A percentile compares a stretch with the other conserved stretches of the same genome.
Evolutionary conservation across 345 rosid species (phyloP).

Genomic region (Murraya koenigii): DNA sequence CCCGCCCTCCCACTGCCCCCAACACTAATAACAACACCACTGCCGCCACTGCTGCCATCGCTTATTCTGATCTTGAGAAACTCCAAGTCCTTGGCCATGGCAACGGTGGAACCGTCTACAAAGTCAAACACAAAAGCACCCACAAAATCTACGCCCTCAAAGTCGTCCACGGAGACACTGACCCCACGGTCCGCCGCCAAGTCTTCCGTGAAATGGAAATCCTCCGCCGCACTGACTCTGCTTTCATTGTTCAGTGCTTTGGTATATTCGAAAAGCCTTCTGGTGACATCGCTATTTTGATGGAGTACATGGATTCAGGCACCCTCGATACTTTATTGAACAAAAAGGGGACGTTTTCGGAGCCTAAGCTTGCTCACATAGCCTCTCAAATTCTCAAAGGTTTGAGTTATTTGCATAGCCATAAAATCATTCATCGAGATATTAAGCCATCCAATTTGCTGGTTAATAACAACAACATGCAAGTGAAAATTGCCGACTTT

Average conservation of each 20-base stretch:
- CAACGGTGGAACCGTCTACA: conserved; percentile 81
- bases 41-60: conserved; percentile 5
- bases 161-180: conserved; percentile 59
- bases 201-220: conserved; percentile 72
- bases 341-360: conserved; percentile 46
- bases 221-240: conserved; percentile 75
- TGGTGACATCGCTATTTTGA: conserved; percentile 64
- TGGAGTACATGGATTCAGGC: conserved; percentile 89
- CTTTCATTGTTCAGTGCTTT: conserved; percentile 55
- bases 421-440: conserved; percentile 76
- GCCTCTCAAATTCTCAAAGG: conserved; percentile 70
- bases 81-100: conserved; percentile 75
- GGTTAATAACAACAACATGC: conserved; percentile 28
- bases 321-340: conserved; percentile 53
- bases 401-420: conserved; percentile 56
- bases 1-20: conserved; percentile 44
- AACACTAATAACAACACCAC: not conserved
- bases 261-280: conserved; percentile 56
- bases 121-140: conserved; percentile 55
- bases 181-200: conserved; percentile 57
- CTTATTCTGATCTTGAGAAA: conserved; percentile 56
- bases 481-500: too few relatives aligned
- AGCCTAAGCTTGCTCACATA: conserved; percentile 41
- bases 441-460: conserved; percentile 79
- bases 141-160: conserved; percentile 65